Conservation (phyloP, 2,329 filamentous ascomycete species). For the Purpureocillium lavendulum region DNA sequence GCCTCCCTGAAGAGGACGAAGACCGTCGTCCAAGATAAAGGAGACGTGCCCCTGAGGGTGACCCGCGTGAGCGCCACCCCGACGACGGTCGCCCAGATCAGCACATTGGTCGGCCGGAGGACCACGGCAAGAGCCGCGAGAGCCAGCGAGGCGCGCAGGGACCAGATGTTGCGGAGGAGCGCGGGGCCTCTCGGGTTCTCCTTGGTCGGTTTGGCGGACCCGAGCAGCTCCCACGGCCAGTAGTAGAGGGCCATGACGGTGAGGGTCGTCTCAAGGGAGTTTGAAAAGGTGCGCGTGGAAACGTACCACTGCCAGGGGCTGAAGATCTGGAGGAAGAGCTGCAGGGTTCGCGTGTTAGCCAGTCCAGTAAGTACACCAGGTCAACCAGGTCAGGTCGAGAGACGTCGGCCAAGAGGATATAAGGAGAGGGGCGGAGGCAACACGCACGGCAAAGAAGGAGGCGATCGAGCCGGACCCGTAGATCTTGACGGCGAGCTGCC, state of each 20-base stretch:
- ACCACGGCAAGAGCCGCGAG: constrained; percentile 77
- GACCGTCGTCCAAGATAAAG: constrained; percentile 33
- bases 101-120: constrained; percentile 78
- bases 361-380: too few species aligned
- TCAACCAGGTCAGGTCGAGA: too few species aligned
- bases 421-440: too few species aligned
- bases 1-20: constrained; percentile 53
- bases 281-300: constrained; percentile 87
- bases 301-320: constrained; percentile 90
- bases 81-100: constrained; percentile 72
- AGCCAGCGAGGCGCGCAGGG: constrained; percentile 51
- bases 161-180: constrained; percentile 15
- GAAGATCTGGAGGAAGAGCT: constrained; percentile 28
- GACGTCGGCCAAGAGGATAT: too few species aligned
- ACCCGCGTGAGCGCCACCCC: constrained; percentile 33
- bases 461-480: constrained; percentile 59
- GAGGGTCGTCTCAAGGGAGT: constrained; percentile 84
- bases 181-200: constrained; percentile 25
- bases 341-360: not conserved
- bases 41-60: constrained; percentile 26
- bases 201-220: constrained; percentile 28
- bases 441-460: constrained; percentile 59
- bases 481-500: constrained; percentile 66
- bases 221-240: constrained; percentile 77
- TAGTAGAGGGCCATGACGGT: constrained; percentile 70